Percentiles rank a stretch among this genome's conserved stretches.
Conservation (phyloP, 768 basidiomycete genomes). For the Candolleomyces eurysporus region DNA sequence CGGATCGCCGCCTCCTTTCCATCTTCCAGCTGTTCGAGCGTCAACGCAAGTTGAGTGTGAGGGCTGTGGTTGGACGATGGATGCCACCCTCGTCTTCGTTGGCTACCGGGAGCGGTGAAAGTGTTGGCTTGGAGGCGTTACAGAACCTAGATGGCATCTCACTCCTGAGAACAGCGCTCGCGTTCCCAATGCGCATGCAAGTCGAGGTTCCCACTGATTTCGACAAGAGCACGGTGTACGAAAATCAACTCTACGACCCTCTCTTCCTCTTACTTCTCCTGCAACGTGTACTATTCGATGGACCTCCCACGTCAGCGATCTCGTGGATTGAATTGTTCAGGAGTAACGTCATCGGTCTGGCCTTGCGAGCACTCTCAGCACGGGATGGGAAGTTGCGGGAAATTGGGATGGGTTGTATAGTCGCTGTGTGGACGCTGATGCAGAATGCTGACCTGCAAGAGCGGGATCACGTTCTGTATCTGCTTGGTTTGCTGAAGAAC, state of each 20-base stretch:
- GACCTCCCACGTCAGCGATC: constrained; percentile 53
- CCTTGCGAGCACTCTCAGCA: constrained; percentile 71
- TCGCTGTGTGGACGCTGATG: constrained; percentile 56
- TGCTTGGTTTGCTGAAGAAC: constrained; percentile 66
- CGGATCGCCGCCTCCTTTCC: constrained; percentile 68
- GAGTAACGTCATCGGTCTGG: constrained; percentile 72
- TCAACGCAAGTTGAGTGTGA: constrained; percentile 63
- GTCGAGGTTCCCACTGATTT: constrained; percentile 25
- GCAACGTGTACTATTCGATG: constrained; percentile 60
- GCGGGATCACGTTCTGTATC: constrained; percentile 66
- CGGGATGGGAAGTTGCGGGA: constrained; percentile 59
- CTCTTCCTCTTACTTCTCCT: constrained; percentile 70
- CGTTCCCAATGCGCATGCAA: constrained; percentile 62
- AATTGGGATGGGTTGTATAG: constrained; percentile 59
- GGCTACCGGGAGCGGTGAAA: constrained; percentile 30
- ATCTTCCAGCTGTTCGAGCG: constrained; percentile 79
- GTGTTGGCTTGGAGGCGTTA: constrained; percentile 60
- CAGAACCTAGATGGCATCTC: constrained; percentile 65
- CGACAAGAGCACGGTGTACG: constrained; percentile 22
- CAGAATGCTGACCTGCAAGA: constrained; percentile 75
- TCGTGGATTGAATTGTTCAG: constrained; percentile 88
- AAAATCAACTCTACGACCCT: constrained; percentile 71
- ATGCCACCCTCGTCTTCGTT: constrained; percentile 36
- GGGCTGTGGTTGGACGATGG: constrained; percentile 66
- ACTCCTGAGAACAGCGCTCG: constrained; percentile 68